Conservation (phyloP, 345 rosid genomes). For the Moringa oleifera region DNA sequence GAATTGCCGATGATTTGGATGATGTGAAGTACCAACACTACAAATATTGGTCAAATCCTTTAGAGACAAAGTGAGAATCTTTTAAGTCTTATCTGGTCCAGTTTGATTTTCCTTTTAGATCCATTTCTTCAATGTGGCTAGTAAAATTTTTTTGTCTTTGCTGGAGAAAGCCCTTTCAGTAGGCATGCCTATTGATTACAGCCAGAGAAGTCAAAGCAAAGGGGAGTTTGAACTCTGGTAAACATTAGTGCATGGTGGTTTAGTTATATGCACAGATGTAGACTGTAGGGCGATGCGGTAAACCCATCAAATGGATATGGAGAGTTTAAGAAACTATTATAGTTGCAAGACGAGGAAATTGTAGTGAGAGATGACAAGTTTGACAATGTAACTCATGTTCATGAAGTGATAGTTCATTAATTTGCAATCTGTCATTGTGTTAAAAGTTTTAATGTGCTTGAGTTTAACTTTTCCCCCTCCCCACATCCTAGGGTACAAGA, state of each 20-base stretch:
- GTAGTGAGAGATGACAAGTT: no score
- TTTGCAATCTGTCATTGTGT: no score
- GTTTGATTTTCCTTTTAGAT: constrained; percentile 3
- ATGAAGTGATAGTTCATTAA: no score
- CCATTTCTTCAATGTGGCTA: constrained; percentile 2
- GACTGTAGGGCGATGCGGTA: no score
- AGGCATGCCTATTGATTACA: no score
- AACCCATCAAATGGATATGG: no score
- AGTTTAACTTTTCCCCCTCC: neutral
- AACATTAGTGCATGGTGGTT: neutral
- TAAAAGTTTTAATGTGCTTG: neutral
- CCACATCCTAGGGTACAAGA: neutral
- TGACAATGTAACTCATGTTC: no score
- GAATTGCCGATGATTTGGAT: constrained; percentile 89
- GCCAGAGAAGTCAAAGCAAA: neutral
- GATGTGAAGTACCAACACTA: constrained; percentile 73
- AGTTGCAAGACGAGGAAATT: no score
- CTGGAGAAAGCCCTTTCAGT: constrained; percentile 1
- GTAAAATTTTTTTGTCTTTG: constrained; percentile 5
- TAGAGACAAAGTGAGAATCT: constrained; percentile 76
- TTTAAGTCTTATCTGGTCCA: constrained; percentile 6
- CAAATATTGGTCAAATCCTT: constrained; percentile 93
- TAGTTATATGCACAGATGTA: no score
- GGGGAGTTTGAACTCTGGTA: neutral
- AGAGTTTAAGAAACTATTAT: no score